Evolutionary conservation across 2,329 filamentous ascomycete genomes (phyloP), one percentile per base, ranked within the genome.

Genomic region (Nigrograna mackinnonii): DNA sequence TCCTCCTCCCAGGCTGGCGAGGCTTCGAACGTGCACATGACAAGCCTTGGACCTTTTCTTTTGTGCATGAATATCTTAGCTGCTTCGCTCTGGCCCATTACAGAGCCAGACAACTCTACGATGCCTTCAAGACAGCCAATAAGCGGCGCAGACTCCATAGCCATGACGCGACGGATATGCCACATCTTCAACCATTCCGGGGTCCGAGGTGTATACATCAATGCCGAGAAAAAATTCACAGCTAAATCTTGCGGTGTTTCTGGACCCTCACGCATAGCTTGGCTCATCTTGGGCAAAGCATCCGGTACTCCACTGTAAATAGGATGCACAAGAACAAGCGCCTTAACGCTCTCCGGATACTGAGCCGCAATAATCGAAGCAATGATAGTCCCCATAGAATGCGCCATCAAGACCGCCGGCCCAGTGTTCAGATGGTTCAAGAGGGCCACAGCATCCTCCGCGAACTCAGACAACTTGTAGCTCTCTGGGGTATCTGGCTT

Each of bases 251-350:
- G 26, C 9, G 41, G 37, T 1, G 12, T 9, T 5, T 26, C 22
- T 14, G 38, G 39, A 5, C 43, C 33, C 7, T 13, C 22, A 7
- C 26, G 28, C 47, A 50, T 44, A 1, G 22, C 35, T 19, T 42
- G 22, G 16, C 30, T 39, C 41, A 55, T 39, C 11, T 4, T n/a
- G 11, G 28, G 36, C 11, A 52, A 26, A 11, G 41, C 37, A 11
- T 39, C 35, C 6, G 47, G 40, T 4, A 40, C 43, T 7, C 41
- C 44, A n/a, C 42, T 39, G 35, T 55, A 57, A 5, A 54, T 50
- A 1, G 52, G 50, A 38, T 57, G 46, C 17, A 46, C 47, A 12
- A 55, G 40, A 2, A 55, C 44, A 17, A 57, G 34, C 7, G 41
- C 54, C 22, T 40, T 43, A 5, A 52, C 44, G 2, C 35, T 2